Evolutionary conservation across 106 monocot genomes (phyloP), one percentile per base, ranked within the genome.

Genomic region (Phalaenopsis aphrodite): DNA sequence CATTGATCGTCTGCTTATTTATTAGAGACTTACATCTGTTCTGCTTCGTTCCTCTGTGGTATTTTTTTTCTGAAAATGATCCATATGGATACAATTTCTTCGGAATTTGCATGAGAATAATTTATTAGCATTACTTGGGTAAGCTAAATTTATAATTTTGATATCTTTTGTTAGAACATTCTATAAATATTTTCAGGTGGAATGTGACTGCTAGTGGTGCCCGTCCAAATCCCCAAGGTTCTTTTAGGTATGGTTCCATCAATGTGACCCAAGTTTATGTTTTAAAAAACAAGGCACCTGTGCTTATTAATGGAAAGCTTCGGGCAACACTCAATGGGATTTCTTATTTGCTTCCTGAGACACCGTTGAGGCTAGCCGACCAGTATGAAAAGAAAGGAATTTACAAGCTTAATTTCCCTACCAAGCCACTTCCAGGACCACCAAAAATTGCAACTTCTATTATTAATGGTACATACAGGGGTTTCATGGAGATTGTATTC

Each of bases 401-500:
- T 18, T 93, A 90, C 57, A 81, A 84, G 76, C 81, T 88, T 80
- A 88, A 93, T 83, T 93, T 93, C 58, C 92, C 92, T 14, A 85
- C 80, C 14, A 85, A 68, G 48, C 84, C 92, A 42, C 41, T 78
- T 71, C 56, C 68, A 76, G 81, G 87, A 15, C 75, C 88, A 71
- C 89, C 86, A 10, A 76, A 42, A 48, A 72, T 88, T 17, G 84
- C 75, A 69, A 55, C 84, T 37, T 93, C 92, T 52, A 64, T 90
- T 37, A 93, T 93, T 73, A 86, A 93, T 83, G 86, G 82, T 16
- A 81, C 86, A 47, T 93, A 85, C 79, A 87, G 75, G 83, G 88
- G 90, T 36, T 93, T 93, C 82, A 86, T 93, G 86, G 92, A 93
- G 73, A 90, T 92, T n/a, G 77, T 92, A 79, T 89, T 92, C 69